Base-by-base conservation (phyloP, 768 basidiomycete species). In the Cystobasidium onofrii region DNA sequence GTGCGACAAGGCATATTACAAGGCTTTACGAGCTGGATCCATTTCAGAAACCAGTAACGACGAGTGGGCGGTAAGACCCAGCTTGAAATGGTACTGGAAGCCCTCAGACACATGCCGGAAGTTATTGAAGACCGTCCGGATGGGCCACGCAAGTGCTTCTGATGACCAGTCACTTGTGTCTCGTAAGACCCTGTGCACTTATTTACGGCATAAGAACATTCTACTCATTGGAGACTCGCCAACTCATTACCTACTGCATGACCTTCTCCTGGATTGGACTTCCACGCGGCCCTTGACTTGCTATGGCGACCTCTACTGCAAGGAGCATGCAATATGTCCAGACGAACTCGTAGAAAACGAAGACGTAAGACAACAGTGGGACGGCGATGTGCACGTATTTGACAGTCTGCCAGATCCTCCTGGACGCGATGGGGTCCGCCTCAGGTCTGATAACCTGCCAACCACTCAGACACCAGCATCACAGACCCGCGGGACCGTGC, bases 241-340 rank as follows among this genome's bases (percentile, higher is more conserved):
- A 23, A 75, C 75, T 0, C 78, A 79, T 55, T 79, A 75, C 66
- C 65, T 72, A 1, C 43, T 79, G 13, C 78, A 79, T 74, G 78
- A 79, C 71, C 65, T 79, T 12, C 12, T 79, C 27, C 77, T 79
- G 54, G 78, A 78, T 64, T 77, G 44, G 54, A 76, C 78, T 33
- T 64, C 74, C 23, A 41, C 34, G 12, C 29, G 55, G 20, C 74
- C 78, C 1, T 73, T 73, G 62, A 77, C 69, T 31, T 79, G 78
- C 64, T 79, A 78, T 64, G 78, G 78, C n/a, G 78, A 79, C 41
- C 20, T 78, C 50, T 79, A 79, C 60, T 79, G 78, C 75, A 77
- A 76, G 62, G 77, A 79, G 60, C 78, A 79, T 44, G 72, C 57
- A 9, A 75, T 79, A 9, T 79, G 78, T 50, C 75, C 64, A 0